Evolutionary conservation across 2,329 filamentous ascomycete species (phyloP), one percentile per base, ranked within the genome.

Genomic region (Clarireedia paspali): DNA sequence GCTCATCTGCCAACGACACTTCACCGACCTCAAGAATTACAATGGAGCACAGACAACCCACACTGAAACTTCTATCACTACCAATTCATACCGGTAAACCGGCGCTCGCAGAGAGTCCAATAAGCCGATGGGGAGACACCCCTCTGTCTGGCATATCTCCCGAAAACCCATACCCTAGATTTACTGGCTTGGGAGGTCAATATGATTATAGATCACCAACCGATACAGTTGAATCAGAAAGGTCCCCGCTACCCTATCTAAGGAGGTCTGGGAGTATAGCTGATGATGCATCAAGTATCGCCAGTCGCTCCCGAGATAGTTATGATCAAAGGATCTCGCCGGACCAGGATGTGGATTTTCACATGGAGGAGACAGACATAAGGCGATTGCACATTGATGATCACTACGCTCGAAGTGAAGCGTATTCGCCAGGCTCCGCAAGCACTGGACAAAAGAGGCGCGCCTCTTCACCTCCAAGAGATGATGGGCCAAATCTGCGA

Each of bases 391-490:
- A 79, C 60, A 74, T 81, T 59, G 77, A 79, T 59, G 79, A 82
- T 56, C 73, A 77, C 59, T 64, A 74, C 71, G 52, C 44, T 50
- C 63, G 66, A 10, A 49, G 55, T 42, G 67, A 69, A 39, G 53
- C 56, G 23, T 66, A 66, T 40, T 68, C 67, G 7, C 64, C 67
- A 14, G 57, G 62, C 23, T 59, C 61, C 47, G 69, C 72, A 40
- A 54, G 44, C 20, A 74, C 77, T 54, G 81, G 82, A 49, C 78
- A 80, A 63, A 87, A 87, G 69, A 75, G 84, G 66, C 77, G 83
- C 57, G 84, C 84, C 58, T 83, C 81, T 14, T 70, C 81, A n/a
- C 67, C 83, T 20, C 83, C 82, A 40, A 75, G 77, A 56, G 82
- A 84, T 63, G 75, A 75, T 47, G 64, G 64, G 44, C 66, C 62